Base-by-base conservation (phyloP, 208 protist species). In the Herpetomonas tarakana region DNA sequence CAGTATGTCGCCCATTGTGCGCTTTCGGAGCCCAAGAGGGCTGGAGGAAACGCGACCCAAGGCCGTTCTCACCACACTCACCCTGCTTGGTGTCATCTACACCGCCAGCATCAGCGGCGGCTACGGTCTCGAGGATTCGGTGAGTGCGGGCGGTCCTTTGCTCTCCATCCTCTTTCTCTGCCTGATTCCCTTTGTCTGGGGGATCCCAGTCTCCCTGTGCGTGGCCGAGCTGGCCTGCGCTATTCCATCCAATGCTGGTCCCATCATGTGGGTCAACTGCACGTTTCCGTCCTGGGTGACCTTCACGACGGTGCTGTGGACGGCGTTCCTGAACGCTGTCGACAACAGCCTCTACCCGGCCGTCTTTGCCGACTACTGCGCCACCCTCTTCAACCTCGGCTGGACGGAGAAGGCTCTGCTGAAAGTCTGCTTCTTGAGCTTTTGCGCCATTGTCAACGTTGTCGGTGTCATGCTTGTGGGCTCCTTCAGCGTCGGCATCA, bases 181-280 rank as follows among this genome's bases (percentile, higher is more conserved):
- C 64, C n/a, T 87, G 11, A 92, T 95, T 66, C 89, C 89, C 2
- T 88, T 92, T 61, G 68, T 89, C 26, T 95, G 89, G 89, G 89
- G 89, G 27, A 82, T 95, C 47, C 89, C 89, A 2, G 83, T 92
- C 0, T 92, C 89, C 2, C 58, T 93, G 22, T 96, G 90, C 56
- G 90, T 96, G 4, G 90, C 90, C 26, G 86, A 96, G 73, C 72
- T 96, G 1, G 80, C 86, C 21, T 93, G 86, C 58, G 72, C 86
- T 3, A 91, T 96, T 52, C 86, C 86, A 28, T 93, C 85, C 25
- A 96, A 96, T 58, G 90, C 90, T 14, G 90, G 90, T 7, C 84
- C 86, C 27, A 91, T 90, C 47, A 96, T 96, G 90, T 96, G 90
- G 87, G 83, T 96, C 14, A 96, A 96, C 77, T 89, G 87, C 46